Evolutionary conservation across 177 flowering plant genomes (phyloP), one percentile per base, ranked within the genome.

Genomic region (Vitis hybrid): DNA sequence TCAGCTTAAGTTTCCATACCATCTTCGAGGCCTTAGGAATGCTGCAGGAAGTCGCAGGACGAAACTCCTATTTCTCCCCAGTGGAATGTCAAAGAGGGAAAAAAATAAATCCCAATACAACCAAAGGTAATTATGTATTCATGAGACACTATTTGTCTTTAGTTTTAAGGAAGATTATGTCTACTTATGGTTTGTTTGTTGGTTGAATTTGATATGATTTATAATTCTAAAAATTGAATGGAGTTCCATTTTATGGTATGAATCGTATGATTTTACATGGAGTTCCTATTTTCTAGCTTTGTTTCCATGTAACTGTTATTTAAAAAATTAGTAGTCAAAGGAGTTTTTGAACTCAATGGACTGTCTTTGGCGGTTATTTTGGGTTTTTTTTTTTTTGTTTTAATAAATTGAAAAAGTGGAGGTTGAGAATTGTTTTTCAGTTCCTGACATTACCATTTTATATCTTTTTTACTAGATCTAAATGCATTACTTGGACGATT

Each of bases 1-100:
- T 65, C 61, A 74, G 65, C 81, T 65, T 73, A 83, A 60, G 82
- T 69, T 86, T 2, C 92, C 93, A 0, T 21, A 2, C 49, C 78
- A 66, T 68, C 91, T 91, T 19, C 72, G n/a, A 64, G 68, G 39
- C 64, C 89, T 95, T 16, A 78, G 72, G 69, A 69, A 60, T 71
- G 93, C 91, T 51, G 99, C 98, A 2, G 62, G 72, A 14, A 78
- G 78, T 12, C 80, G 90, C 29, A 82, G 78, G 62, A 92, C 87
- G 5, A 82, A 74, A 59, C 75, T 96, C 16, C 65, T 84, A 50
- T 77, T 90, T 72, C 90, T 92, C 21, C 81, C 99, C 0, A 69
- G 22, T 66, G 97, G 99, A 73, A 93, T 95, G 98, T 72, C 86
- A 3, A 91, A 60, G 83, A 90, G 98, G 64, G 83, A 79, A 73